Evolutionary conservation across 495 filamentous ascomycete species (phyloP), one percentile per base, ranked within the genome.

Genomic region (Penicillium cataractarum): DNA sequence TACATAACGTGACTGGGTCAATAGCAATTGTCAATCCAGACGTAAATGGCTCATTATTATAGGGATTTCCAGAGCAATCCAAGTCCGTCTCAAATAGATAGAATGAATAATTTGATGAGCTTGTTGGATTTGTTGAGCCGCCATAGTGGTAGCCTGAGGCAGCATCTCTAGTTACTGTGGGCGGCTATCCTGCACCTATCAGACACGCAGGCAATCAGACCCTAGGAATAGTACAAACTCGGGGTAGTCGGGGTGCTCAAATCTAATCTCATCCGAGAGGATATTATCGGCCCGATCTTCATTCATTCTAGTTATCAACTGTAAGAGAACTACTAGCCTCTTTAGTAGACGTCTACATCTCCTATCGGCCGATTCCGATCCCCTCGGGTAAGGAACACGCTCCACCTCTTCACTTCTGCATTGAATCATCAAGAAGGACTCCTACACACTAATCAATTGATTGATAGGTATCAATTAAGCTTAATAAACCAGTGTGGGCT

Each of bases 341-440:
- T 56, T 62, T 49, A 49, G 42, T 42, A 31, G 29, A 35, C 17
- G 10, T 35, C 6, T 22, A 35, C 29, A 13, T 46, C 44, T 49
- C 64, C 63, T 70, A 61, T 72, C 70, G 67, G 70, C 70, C 70
- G 70, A 72, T 53, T 65, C 67, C 70, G 70, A 70, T 72, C 48
- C 53, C 69, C 64, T 68, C 64, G 70, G 70, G 55, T 70, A 63
- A 62, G 44, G 39, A 40, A 22, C 57, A 24, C 51, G 55, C 60
- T 68, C 67, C 67, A 61, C 61, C 57, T 60, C 40, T 24, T 57
- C 32, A 33, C 49, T 32, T 17, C 32, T 35, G 31, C 49, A 49
- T 27, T 60, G 51, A 31, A 57, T 27, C 24, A n/a, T n/a, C 15
- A 58, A 51, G 13, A 51, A 17, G 44, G 40, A 21, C 46, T n/a